Evolutionary conservation across 2,329 filamentous ascomycete genomes (phyloP).

Genomic region (Neofusicoccum umdonicola): DNA sequence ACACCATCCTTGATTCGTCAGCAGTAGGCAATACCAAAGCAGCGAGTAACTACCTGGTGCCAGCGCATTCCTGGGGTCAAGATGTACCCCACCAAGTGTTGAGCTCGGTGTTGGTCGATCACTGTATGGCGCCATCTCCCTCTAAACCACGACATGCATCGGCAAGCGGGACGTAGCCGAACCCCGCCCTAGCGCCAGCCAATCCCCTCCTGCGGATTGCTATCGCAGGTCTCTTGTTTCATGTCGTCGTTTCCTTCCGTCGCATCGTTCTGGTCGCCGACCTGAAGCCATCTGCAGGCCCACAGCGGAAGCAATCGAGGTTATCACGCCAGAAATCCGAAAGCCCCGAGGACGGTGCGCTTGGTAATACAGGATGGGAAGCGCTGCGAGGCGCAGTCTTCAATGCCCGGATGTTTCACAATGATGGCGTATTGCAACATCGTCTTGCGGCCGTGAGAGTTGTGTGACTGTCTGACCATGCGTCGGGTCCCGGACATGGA

Average conservation of each 20-base stretch:
- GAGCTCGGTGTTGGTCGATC: slow-evolving; percentile 3
- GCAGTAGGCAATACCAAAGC: neutral
- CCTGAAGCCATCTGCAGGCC: neutral
- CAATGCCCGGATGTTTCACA: neutral
- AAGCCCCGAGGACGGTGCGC: neutral
- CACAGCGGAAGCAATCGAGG: neutral
- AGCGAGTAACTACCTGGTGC: neutral
- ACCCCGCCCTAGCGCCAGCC: neutral
- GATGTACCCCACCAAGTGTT: neutral
- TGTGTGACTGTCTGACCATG: neutral
- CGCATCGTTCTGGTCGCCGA: slow-evolving; percentile 7
- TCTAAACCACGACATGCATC: slow-evolving; percentile 11
- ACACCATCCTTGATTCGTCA: slow-evolving; percentile 13
- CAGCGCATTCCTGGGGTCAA: neutral
- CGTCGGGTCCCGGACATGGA: slow-evolving; percentile 18
- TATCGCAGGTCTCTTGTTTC: neutral
- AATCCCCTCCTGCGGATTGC: neutral
- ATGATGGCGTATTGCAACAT: neutral
- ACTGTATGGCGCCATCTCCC: slow-evolving; percentile 10
- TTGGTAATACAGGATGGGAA: neutral
- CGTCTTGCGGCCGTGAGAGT: neutral
- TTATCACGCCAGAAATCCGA: neutral
- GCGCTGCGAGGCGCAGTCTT: neutral
- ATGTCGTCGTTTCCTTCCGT: neutral
- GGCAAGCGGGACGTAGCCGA: slow-evolving; percentile 5